Evolutionary conservation across 805 yeast genomes (phyloP).

Genomic region (Barnettozyma siamensis): DNA sequence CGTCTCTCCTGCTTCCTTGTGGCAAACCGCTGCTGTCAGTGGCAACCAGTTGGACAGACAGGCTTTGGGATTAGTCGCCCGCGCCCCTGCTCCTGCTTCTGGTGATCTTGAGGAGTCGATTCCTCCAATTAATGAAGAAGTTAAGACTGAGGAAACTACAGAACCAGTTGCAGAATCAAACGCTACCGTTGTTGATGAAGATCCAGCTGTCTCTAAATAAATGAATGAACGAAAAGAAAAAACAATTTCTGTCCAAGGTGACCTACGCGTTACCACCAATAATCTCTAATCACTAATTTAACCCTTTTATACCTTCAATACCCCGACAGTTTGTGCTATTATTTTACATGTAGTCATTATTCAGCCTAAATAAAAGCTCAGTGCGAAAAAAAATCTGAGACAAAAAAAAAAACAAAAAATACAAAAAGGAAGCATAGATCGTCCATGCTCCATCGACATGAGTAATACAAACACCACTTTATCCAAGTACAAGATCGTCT

Average conservation of each 20-base stretch:
- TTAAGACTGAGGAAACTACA: background rate
- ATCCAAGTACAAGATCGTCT: conserved; percentile 80
- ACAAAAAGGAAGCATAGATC: background rate
- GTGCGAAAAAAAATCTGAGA: background rate
- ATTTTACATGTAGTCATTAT: no score
- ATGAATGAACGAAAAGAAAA: no score
- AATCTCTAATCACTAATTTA: no score
- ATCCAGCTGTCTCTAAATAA: no score
- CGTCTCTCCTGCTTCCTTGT: background rate
- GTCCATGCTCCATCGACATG: conserved; percentile 8
- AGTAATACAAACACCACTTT: conserved; percentile 27
- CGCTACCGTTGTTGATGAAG: background rate
- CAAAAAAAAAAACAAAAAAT: background rate
- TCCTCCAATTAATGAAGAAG: background rate
- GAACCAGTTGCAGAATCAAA: background rate
- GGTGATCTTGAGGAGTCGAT: conserved; percentile 1
- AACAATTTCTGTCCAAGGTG: no score
- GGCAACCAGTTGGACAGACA: conserved; percentile 1
- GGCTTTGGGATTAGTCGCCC: background rate
- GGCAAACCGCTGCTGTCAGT: conserved; percentile 1
- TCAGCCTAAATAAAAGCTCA: background rate
- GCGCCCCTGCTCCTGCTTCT: background rate
- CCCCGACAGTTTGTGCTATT: no score
- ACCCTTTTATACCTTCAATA: no score
- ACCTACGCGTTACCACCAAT: no score